phyloP scores from a whole-genome alignment of 371 early-diverging fungal genomes.

The Apophysomyces trapeziformis region DNA sequence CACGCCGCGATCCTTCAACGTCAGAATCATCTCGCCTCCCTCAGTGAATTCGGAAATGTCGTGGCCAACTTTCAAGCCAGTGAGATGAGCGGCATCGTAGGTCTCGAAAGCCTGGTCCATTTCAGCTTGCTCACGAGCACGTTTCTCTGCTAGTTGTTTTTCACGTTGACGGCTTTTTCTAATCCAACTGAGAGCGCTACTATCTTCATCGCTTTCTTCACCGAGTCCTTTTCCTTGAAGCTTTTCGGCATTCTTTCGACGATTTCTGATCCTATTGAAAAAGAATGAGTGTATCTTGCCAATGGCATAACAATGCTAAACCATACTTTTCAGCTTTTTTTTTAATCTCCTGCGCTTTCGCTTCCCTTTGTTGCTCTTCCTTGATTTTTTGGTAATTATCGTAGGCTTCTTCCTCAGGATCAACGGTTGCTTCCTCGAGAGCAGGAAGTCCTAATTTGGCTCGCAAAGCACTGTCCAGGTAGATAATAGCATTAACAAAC shows the following conservation, averaged over 20 bases:
- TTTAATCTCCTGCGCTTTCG: conserved; percentile 52
- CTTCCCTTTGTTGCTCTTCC: conserved; percentile 53
- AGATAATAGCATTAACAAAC: conserved; percentile 6
- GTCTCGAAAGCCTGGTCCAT: conserved; percentile 42
- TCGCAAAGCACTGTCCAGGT: conserved; percentile 57
- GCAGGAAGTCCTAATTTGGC: conserved; percentile 74
- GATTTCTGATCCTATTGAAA: conserved; percentile 57
- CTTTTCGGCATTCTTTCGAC: conserved; percentile 58
- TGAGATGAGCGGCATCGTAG: conserved; percentile 60
- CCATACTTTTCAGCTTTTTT: conserved; percentile 61
- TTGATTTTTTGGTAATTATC: conserved; percentile 66
- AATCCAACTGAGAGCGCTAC: conserved; percentile 69
- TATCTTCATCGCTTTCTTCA: conserved; percentile 66
- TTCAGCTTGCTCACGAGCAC: conserved; percentile 52
- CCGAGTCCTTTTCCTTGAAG: conserved; percentile 76
- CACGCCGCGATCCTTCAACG: conserved; percentile 84
- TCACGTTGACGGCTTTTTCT: conserved; percentile 52
- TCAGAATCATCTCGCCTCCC: conserved; percentile 82
- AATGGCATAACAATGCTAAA: conserved; percentile 1
- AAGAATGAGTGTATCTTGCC: too few species aligned
- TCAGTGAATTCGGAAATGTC: conserved; percentile 71
- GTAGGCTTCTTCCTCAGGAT: conserved; percentile 59
- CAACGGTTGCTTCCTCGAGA: conserved; percentile 49
- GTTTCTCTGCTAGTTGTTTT: conserved; percentile 56
- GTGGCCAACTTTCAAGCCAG: conserved; percentile 83